Evolutionary conservation across 805 yeast genomes (phyloP).

Genomic region (Ogataea ramenticola): DNA sequence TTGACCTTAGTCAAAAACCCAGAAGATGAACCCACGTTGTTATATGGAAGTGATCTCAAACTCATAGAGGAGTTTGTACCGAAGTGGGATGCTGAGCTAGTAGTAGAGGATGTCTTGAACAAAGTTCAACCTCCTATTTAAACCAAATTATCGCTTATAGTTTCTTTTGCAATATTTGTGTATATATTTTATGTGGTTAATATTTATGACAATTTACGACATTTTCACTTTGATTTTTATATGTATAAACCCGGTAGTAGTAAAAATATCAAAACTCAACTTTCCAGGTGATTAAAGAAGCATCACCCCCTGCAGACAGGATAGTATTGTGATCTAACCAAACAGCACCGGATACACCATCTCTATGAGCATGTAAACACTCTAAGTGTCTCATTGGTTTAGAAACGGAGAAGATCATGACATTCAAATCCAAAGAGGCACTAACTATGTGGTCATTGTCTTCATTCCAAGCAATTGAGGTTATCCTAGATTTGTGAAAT

Average conservation of each 20-base stretch:
- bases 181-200: not conserved
- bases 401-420: constrained; percentile 72
- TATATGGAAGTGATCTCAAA: constrained; percentile 48
- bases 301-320: constrained; percentile 75
- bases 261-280: constrained; percentile 23
- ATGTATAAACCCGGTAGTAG: no score
- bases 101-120: constrained; percentile 44
- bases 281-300: constrained; percentile 70
- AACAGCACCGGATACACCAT: constrained; percentile 67
- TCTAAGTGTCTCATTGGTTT: constrained; percentile 75
- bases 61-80: constrained; percentile 33
- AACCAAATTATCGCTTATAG: no score
- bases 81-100: constrained; percentile 38
- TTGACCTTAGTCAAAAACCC: constrained; percentile 26
- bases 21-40: constrained; percentile 42
- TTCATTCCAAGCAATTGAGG: constrained; percentile 69
- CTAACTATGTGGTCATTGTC: constrained; percentile 70
- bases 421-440: constrained; percentile 77
- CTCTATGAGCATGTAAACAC: constrained; percentile 75
- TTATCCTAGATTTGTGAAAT: constrained; percentile 81
- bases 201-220: no score
- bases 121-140: constrained; percentile 47
- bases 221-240: no score
- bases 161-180: no score
- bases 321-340: constrained; percentile 54